phyloP scores from a whole-genome alignment of 495 filamentous ascomycete genomes.

The Penicillium verhagenii region DNA sequence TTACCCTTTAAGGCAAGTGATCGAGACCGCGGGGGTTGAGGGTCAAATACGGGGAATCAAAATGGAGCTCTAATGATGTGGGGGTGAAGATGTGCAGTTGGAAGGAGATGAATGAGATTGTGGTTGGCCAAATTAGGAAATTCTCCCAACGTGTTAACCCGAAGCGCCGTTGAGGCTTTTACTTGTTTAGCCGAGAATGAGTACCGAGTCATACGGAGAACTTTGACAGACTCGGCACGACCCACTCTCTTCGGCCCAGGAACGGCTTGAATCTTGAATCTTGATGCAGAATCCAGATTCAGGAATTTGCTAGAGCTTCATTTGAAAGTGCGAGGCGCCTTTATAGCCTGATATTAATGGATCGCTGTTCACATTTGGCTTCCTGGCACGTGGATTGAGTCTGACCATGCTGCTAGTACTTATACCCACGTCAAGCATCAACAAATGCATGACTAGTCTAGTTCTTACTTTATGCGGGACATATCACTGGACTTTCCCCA shows the following conservation, averaged over 20 bases:
- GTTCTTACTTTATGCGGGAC: not conserved
- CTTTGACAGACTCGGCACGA: slow-evolving; percentile 7
- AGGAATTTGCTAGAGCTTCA: not conserved
- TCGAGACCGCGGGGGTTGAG: slow-evolving; percentile 5
- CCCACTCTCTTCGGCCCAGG: slow-evolving; percentile 6
- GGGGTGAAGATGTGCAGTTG: not conserved
- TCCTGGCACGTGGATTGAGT: too few species aligned
- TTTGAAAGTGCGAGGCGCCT: not conserved
- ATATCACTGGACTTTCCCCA: not conserved
- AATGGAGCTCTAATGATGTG: not conserved
- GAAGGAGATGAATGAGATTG: too few species aligned
- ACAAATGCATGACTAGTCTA: not conserved
- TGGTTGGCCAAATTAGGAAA: not conserved
- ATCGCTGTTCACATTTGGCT: too few species aligned
- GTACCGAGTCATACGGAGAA: not conserved
- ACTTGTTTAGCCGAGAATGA: slow-evolving; percentile 11
- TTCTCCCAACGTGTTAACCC: not conserved
- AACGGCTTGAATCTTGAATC: not conserved
- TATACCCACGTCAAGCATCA: too few species aligned
- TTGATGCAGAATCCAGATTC: too few species aligned
- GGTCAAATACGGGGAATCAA: slow-evolving; percentile 5
- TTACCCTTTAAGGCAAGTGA: slow-evolving; percentile 11
- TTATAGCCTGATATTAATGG: too few species aligned
- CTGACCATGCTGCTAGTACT: too few species aligned
- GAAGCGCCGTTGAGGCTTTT: slow-evolving; percentile 5